A percentile compares a stretch with the other conserved stretches of the same genome.
Conservation (phyloP, 345 rosid species). For the Melaleuca alternifolia region DNA sequence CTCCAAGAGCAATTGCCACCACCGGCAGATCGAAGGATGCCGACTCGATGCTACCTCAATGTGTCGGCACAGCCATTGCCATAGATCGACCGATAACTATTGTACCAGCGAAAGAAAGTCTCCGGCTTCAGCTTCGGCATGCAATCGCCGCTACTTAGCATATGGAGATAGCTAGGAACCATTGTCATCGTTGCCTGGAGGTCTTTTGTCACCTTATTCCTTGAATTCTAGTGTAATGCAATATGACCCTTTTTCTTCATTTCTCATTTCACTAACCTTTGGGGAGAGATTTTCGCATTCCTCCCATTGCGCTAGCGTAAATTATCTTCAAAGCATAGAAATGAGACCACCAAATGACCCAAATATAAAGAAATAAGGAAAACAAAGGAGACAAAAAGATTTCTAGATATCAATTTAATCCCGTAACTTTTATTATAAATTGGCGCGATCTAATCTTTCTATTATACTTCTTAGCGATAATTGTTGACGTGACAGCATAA, state of each 20-base stretch:
- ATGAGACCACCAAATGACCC: too few relatives aligned
- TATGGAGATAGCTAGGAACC: background rate
- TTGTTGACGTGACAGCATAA: background rate
- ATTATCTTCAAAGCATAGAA: background rate
- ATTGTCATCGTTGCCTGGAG: background rate
- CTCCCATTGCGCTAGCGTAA: background rate
- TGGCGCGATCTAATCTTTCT: background rate
- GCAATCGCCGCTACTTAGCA: background rate
- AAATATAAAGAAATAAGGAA: too few relatives aligned
- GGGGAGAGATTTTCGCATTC: background rate
- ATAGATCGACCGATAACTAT: background rate
- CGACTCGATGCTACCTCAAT: background rate
- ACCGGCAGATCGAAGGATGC: background rate
- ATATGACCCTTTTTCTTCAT: background rate
- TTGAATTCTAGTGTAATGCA: background rate
- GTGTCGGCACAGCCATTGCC: background rate
- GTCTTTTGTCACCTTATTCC: background rate
- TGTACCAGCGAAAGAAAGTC: background rate
- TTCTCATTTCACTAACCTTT: background rate
- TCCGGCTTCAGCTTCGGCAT: background rate
- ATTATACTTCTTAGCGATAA: background rate
- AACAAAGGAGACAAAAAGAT: too few relatives aligned
- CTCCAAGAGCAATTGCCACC: background rate
- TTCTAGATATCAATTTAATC: too few relatives aligned
- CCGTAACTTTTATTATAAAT: background rate